Conservation (phyloP, 1,284 basidiomycete genomes). For the Singerocomus inundabilis region DNA sequence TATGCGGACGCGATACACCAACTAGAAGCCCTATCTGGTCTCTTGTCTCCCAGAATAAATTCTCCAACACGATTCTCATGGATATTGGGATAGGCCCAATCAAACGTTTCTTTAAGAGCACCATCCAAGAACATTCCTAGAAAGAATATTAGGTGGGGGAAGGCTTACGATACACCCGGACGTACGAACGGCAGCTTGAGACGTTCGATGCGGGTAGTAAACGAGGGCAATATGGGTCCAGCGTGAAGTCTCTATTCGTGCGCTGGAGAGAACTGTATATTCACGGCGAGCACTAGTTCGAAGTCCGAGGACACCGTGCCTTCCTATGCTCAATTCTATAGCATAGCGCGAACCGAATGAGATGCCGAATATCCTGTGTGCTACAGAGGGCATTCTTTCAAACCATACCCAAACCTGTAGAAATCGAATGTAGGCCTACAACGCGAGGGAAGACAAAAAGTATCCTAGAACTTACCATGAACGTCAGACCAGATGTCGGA, state of each 20-base stretch:
- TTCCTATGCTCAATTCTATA: conserved; percentile 48
- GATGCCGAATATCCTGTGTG: conserved; percentile 48
- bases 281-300: conserved; percentile 43
- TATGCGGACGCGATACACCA: conserved; percentile 73
- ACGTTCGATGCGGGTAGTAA: conserved; percentile 55
- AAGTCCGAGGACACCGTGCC: conserved; percentile 57
- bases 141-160: conserved; percentile 2
- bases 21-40: conserved; percentile 43
- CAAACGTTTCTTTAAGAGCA: conserved; percentile 55
- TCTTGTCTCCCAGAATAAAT: conserved; percentile 55
- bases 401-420: conserved; percentile 68
- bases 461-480: conserved; percentile 49
- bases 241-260: conserved; percentile 47
- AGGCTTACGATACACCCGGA: conserved; percentile 2
- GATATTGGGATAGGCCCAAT: conserved; percentile 57
- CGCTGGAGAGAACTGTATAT: conserved; percentile 43
- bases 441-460: neutral
- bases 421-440: neutral
- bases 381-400: conserved; percentile 49
- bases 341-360: conserved; percentile 36
- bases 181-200: conserved; percentile 63
- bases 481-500: conserved; percentile 61
- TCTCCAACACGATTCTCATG: conserved; percentile 32
- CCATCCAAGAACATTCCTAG: conserved; percentile 74
- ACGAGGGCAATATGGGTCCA: conserved; percentile 72